Conservation (phyloP, 2,329 filamentous ascomycete genomes). For the Microdochium nivale region DNA sequence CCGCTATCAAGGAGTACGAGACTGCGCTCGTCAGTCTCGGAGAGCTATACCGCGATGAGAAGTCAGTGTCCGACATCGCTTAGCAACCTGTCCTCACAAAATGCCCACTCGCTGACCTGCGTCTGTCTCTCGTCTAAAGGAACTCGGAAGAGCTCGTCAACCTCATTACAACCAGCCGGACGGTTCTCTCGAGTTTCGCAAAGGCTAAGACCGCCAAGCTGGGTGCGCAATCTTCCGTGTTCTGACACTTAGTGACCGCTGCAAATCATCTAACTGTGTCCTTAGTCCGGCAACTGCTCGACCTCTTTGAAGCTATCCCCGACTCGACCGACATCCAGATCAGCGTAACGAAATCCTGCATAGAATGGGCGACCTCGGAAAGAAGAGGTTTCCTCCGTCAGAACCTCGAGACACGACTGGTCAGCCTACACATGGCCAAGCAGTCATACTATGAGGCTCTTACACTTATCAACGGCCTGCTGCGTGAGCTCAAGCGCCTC, state of each 20-base stretch:
- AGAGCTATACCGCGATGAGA: constrained; percentile 85
- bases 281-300: constrained; percentile 87
- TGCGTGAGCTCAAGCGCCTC: constrained; percentile 93
- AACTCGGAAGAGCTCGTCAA: constrained; percentile 79
- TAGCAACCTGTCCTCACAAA: background rate
- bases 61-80: constrained; percentile 40
- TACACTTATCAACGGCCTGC: constrained; percentile 89
- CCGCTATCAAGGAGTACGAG: constrained; percentile 87
- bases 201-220: constrained; percentile 99
- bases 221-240: constrained; percentile 46
- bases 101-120: constrained; percentile 16
- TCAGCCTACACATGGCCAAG: constrained; percentile 92
- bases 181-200: constrained; percentile 89
- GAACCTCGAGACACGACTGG: constrained; percentile 93
- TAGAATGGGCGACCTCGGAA: constrained; percentile 97
- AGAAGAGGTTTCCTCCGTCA: constrained; percentile 93
- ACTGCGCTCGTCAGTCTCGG: constrained; percentile 79
- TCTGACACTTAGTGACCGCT: background rate
- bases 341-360: constrained; percentile 93
- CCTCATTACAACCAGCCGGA: constrained; percentile 82
- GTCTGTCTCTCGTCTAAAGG: constrained; percentile 30
- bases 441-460: constrained; percentile 96
- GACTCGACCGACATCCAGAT: constrained; percentile 93
- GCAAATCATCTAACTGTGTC: constrained; percentile 1
- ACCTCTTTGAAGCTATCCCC: constrained; percentile 89